Evolutionary conservation across 1,139 yeast species (phyloP).

Genomic region (Taiozyma sp.): DNA sequence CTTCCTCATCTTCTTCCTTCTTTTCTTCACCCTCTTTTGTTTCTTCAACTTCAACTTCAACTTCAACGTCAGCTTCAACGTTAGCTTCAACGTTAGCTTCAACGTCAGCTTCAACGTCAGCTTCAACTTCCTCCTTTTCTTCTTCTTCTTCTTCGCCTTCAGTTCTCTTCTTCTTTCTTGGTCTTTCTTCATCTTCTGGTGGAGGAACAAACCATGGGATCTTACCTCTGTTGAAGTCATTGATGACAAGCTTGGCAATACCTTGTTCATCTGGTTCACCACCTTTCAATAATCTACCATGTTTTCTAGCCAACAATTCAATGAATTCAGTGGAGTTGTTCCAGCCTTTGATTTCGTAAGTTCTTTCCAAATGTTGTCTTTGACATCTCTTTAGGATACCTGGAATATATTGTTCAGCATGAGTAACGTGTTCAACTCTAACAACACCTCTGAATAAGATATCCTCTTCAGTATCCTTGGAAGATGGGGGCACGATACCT

Average conservation of each 20-base stretch:
- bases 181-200: constrained; percentile 61
- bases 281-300: constrained; percentile 89
- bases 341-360: constrained; percentile 96
- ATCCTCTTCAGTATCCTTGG: constrained; percentile 88
- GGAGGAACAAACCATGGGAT: constrained; percentile 98
- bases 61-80: constrained; percentile 5
- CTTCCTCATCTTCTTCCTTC: constrained; percentile 7
- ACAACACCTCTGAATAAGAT: constrained; percentile 95
- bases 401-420: constrained; percentile 94
- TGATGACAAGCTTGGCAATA: constrained; percentile 83
- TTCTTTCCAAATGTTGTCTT: constrained; percentile 87
- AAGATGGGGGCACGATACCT: constrained; percentile 96
- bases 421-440: constrained; percentile 91
- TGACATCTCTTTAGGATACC: constrained; percentile 84
- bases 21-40: constrained; percentile 1
- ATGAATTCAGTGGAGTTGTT: constrained; percentile 76
- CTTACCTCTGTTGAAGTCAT: constrained; percentile 94
- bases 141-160: constrained; percentile 31
- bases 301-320: constrained; percentile 87
- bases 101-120: constrained; percentile 8
- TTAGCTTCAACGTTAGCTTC: constrained; percentile 4
- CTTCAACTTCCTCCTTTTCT: constrained; percentile 10
- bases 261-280: constrained; percentile 98
- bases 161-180: constrained; percentile 35
- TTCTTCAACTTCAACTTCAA: neutral